phyloP scores from a whole-genome alignment of 108 stramenopile genomes.

The Phaeodactylum tricornutum region DNA sequence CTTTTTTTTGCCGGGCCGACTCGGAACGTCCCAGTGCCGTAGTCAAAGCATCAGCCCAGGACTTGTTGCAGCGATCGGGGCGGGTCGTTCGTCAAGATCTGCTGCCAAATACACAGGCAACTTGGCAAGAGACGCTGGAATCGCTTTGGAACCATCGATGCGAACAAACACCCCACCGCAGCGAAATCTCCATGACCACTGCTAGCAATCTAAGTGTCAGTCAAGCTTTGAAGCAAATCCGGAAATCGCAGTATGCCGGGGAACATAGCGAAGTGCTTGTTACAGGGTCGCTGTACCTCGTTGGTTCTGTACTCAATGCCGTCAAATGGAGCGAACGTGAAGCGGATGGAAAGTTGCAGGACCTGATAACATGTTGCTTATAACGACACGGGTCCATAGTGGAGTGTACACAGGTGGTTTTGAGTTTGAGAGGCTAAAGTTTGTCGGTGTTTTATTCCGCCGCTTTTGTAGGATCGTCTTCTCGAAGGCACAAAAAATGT shows the following conservation, averaged over 20 bases:
- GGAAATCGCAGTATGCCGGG: background rate
- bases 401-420: no score
- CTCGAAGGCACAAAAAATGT: constrained; percentile 31
- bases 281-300: constrained; percentile 75
- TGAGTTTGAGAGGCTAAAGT: no score
- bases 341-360: constrained; percentile 3
- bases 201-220: constrained; percentile 4
- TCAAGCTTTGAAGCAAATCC: constrained; percentile 9
- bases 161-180: background rate
- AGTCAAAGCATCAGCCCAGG: constrained; percentile 27
- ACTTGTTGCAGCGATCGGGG: constrained; percentile 19
- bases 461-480: no score
- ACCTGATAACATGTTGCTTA: no score
- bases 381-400: no score
- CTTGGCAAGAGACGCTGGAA: constrained; percentile 50
- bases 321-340: constrained; percentile 36
- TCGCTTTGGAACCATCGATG: constrained; percentile 26
- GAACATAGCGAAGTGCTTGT: constrained; percentile 42
- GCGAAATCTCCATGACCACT: constrained; percentile 8
- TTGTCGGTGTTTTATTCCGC: no score
- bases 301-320: constrained; percentile 49
- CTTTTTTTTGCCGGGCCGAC: constrained; percentile 55
- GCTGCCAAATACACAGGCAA: constrained; percentile 5
- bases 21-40: constrained; percentile 59
- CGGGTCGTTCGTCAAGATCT: background rate